Percentiles rank a stretch among this genome's conserved stretches.
Conservation (phyloP, 129 eudicot species). For the Centrapalus pauciflorus region DNA sequence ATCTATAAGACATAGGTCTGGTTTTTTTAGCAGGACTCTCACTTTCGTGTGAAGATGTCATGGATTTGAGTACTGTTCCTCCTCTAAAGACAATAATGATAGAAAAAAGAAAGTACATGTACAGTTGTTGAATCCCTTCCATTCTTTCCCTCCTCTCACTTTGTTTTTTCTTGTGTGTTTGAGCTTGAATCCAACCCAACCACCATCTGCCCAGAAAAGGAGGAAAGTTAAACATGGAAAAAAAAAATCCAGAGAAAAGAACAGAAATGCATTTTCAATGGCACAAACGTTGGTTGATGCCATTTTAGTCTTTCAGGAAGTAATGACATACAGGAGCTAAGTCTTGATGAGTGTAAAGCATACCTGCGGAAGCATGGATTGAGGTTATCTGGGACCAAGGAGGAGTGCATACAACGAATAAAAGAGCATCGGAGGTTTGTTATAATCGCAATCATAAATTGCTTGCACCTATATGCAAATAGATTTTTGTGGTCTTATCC, state of each 20-base stretch:
- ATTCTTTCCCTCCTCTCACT: not conserved
- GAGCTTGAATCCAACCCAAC: constrained; percentile 3
- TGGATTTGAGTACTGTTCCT: not conserved
- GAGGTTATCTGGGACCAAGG: constrained; percentile 70
- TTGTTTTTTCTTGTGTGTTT: constrained; percentile 1
- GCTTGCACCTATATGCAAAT: not conserved
- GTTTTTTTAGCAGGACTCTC: not conserved
- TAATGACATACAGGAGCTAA: constrained; percentile 39
- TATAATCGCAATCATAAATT: constrained; percentile 5
- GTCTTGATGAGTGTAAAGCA: constrained; percentile 48
- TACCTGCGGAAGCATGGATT: constrained; percentile 57
- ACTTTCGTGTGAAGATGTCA: not conserved
- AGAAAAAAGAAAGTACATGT: not conserved
- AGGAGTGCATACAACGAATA: constrained; percentile 62
- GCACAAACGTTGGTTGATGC: constrained; percentile 2
- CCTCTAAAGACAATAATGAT: not conserved
- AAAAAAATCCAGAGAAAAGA: not conserved
- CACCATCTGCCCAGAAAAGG: not conserved
- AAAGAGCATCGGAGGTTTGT: constrained; percentile 75
- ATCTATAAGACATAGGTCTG: not conserved
- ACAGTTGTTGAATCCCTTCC: constrained; percentile 1
- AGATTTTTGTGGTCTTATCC: not conserved
- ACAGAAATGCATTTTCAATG: not conserved
- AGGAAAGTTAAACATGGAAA: not conserved
- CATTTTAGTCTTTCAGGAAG: constrained; percentile 40